Conservation (phyloP, 2,329 filamentous ascomycete species). For the Alternaria postmessia region DNA sequence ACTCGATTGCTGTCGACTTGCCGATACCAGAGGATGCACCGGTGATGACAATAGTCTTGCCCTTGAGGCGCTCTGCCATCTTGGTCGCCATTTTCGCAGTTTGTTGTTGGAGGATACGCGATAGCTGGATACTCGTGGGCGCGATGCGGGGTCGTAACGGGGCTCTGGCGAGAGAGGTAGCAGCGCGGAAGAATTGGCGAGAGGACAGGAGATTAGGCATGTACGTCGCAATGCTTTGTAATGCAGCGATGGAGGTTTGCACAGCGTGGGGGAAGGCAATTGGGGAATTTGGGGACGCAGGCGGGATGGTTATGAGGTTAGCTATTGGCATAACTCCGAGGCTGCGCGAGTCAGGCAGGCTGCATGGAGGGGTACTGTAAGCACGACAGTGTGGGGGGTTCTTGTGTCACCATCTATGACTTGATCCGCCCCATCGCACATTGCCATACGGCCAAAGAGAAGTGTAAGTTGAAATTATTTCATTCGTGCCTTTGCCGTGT, state of each 20-base stretch:
- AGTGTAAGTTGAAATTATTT: constrained; percentile 4
- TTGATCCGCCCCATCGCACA: constrained; percentile 7
- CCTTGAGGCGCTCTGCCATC: constrained; percentile 82
- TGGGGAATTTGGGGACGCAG: constrained; percentile 2
- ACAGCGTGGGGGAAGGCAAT: constrained; percentile 4
- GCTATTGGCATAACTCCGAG: constrained; percentile 19
- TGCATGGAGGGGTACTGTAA: constrained; percentile 15
- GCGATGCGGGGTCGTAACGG: constrained; percentile 19
- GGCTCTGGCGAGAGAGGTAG: constrained; percentile 21
- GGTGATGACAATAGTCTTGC: constrained; percentile 92
- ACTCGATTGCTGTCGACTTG: constrained; percentile 82
- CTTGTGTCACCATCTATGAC: constrained; percentile 12
- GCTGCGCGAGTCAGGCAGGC: constrained; percentile 28
- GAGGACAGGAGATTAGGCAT: constrained; percentile 30
- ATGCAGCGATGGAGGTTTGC: constrained; percentile 9
- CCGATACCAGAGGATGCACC: constrained; percentile 95
- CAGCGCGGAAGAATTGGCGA: constrained; percentile 26
- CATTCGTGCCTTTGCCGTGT: constrained; percentile 16
- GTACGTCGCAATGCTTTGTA: constrained; percentile 19
- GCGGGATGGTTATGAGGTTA: constrained; percentile 8
- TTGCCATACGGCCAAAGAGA: background rate
- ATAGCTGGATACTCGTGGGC: constrained; percentile 13
- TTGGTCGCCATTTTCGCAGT: constrained; percentile 70
- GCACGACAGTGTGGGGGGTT: constrained; percentile 20
- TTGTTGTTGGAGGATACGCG: constrained; percentile 22